A percentile compares a stretch with the other conserved stretches of the same genome.
phyloP scores from a whole-genome alignment of 768 basidiomycete genomes.

The Panaeolus papilionaceus region DNA sequence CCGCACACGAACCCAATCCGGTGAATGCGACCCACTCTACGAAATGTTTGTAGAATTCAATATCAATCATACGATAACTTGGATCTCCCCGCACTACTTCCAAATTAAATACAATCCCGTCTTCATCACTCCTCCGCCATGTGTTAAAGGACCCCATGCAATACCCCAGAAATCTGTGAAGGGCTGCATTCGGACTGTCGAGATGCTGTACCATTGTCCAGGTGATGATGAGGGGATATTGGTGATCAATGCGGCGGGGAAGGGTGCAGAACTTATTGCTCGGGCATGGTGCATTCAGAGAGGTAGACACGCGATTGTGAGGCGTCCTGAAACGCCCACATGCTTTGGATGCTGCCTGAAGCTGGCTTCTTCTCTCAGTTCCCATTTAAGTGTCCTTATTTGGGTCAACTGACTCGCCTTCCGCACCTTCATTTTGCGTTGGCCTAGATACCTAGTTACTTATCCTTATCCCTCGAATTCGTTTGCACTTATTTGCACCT shows the following conservation, averaged over 20 bases:
- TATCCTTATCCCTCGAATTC: too few relatives aligned
- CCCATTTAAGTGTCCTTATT: background rate
- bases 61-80: background rate
- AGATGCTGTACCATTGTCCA: background rate
- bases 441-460: too few relatives aligned
- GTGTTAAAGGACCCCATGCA: conserved; percentile 8
- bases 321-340: background rate
- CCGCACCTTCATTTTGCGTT: too few relatives aligned
- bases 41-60: background rate
- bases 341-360: conserved; percentile 6
- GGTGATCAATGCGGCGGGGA: background rate
- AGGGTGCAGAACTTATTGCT: background rate
- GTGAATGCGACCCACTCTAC: background rate
- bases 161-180: background rate
- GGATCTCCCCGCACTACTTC: background rate
- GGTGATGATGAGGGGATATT: background rate
- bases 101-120: background rate
- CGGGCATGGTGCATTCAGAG: conserved; percentile 6
- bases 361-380: background rate
- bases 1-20: background rate
- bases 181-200: background rate
- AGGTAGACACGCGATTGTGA: background rate
- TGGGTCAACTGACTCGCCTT: background rate
- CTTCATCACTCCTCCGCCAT: conserved; percentile 1
- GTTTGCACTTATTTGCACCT: too few relatives aligned